A percentile compares a stretch with the other conserved stretches of the same genome.
Conservation (phyloP, 1,284 basidiomycete genomes). For the Boletellus deceptivus region DNA sequence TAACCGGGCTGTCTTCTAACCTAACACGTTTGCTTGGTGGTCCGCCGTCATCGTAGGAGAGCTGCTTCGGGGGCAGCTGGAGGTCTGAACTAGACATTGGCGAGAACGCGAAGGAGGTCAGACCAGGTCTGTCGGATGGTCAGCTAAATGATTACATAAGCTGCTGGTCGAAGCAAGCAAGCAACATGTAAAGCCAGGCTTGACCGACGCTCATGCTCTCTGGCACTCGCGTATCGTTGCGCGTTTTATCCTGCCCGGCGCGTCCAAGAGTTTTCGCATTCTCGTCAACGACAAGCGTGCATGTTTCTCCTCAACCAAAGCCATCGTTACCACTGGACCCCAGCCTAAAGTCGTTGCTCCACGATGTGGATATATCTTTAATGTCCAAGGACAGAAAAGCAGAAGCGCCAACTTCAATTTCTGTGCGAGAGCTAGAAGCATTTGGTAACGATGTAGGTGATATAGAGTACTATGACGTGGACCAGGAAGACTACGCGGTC, state of each 20-base stretch:
- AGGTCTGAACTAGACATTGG: constrained; percentile 18
- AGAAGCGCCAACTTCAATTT: constrained; percentile 7
- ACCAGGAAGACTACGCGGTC: constrained; percentile 24
- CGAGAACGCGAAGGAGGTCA: not conserved
- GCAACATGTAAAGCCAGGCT: too few species aligned
- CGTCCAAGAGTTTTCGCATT: constrained; percentile 17
- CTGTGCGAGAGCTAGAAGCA: constrained; percentile 54
- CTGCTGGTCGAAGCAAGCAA: not conserved
- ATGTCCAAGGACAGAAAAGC: constrained; percentile 37
- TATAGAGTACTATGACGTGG: constrained; percentile 29
- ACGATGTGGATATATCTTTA: constrained; percentile 66
- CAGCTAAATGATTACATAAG: constrained; percentile 21
- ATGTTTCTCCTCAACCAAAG: constrained; percentile 36
- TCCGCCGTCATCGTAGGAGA: constrained; percentile 18
- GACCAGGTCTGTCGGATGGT: not conserved
- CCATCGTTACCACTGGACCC: constrained; percentile 62
- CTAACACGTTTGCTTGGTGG: constrained; percentile 47
- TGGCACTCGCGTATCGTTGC: constrained; percentile 22
- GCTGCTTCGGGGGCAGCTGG: constrained; percentile 9
- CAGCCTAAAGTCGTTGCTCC: constrained; percentile 54
- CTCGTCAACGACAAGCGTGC: constrained; percentile 18
- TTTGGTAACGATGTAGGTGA: constrained; percentile 34
- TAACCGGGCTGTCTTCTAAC: constrained; percentile 25
- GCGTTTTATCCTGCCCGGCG: constrained; percentile 21
- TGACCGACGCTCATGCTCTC: constrained; percentile 22